Conservation (phyloP, 192 early-diverging fungal species). For the Coemansia sp. region DNA sequence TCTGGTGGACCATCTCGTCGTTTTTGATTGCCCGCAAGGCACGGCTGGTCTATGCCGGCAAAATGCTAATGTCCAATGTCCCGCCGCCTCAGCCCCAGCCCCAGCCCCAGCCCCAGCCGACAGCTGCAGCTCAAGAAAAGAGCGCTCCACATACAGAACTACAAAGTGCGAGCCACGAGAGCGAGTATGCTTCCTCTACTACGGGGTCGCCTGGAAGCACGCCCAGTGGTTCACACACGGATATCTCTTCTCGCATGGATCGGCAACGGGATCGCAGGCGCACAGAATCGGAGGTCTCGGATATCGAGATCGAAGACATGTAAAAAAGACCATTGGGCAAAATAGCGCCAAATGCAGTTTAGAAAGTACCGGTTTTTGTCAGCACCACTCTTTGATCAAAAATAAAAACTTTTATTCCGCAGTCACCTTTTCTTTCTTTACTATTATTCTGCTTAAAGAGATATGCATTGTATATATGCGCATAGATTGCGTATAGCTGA, state of each 20-base stretch:
- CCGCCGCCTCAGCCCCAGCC: slow-evolving; percentile 28
- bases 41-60: slow-evolving; percentile 32
- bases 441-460: slow-evolving; percentile 2
- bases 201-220: slow-evolving; percentile 5
- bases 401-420: neutral
- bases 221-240: neutral
- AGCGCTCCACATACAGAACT: neutral
- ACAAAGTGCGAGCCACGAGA: neutral
- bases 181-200: slow-evolving; percentile 4
- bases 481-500: neutral
- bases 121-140: slow-evolving; percentile 8
- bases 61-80: slow-evolving; percentile 39
- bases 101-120: neutral
- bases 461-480: neutral
- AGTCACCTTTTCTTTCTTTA: neutral
- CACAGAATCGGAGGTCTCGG: slow-evolving; percentile 10
- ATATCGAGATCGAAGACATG: slow-evolving; percentile 42
- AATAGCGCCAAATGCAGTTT: too few relatives aligned
- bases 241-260: slow-evolving; percentile 1
- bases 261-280: neutral
- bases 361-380: too few relatives aligned
- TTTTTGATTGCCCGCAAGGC: slow-evolving; percentile 52
- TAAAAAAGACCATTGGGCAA: slow-evolving; percentile 3
- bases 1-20: slow-evolving; percentile 44
- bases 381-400: too few relatives aligned